These are phyloP conservation scores for Akebia trifoliata DNA, from an alignment of 164 flowering plant genomes.

Conservation along the genomic window DNA sequence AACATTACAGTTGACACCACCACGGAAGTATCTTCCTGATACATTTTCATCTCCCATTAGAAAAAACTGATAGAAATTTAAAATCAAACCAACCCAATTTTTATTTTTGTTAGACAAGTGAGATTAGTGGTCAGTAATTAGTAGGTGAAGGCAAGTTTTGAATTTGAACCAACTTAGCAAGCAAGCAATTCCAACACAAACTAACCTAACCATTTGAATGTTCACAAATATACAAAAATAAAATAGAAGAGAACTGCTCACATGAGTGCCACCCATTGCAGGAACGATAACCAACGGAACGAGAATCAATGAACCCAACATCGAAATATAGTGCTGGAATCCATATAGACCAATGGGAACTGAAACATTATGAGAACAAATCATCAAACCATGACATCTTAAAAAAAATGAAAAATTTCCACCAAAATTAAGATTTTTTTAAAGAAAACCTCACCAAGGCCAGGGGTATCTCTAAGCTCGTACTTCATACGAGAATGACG, in stretches of 20 bases:
- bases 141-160: too few relatives aligned
- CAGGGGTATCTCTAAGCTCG: constrained; percentile 91
- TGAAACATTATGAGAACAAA: constrained; percentile 29
- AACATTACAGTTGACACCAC: constrained; percentile 91
- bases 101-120: too few relatives aligned
- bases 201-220: too few relatives aligned
- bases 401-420: not conserved
- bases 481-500: constrained; percentile 86
- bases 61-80: constrained; percentile 10
- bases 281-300: constrained; percentile 95
- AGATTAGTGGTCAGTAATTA: too few relatives aligned
- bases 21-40: constrained; percentile 88
- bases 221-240: too few relatives aligned
- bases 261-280: constrained; percentile 91
- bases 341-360: constrained; percentile 95
- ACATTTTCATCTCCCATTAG: constrained; percentile 34
- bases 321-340: constrained; percentile 84
- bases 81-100: constrained; percentile 6
- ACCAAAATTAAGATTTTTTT: too few relatives aligned
- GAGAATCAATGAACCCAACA: constrained; percentile 85
- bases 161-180: too few relatives aligned
- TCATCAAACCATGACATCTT: not conserved
- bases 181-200: too few relatives aligned
- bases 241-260: constrained; percentile 32
- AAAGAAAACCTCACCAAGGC: constrained; percentile 59